Base-by-base conservation (phyloP, 768 basidiomycete species). In the Amylocystis lapponica region DNA sequence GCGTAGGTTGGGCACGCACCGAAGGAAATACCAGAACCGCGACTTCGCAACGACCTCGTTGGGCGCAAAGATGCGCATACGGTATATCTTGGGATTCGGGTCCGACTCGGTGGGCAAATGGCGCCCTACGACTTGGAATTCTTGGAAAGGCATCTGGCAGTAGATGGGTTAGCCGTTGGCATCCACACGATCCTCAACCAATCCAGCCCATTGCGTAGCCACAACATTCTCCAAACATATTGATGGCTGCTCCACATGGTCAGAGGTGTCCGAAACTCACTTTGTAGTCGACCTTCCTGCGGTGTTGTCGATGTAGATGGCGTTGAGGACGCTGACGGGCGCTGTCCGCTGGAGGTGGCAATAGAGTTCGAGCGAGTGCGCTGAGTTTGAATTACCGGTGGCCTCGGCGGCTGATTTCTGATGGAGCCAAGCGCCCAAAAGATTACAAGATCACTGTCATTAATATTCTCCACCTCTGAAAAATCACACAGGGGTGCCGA, bases 21-120 rank as follows among this genome's bases (percentile, higher is more conserved):
- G 83, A 48, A 99, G 75, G 82, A 95, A 99, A 74, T 97, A 97
- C 95, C 96, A 98, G 86, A 96, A 99, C 47, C 95, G 84, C 39
- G 91, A 95, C 76, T 99, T 98, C 58, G 96, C 95, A 60, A 99
- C 92, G 54, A 97, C 93, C 51, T 96, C 91, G 66, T 97, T 97
- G 53, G 92, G 91, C 53, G 96, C 93, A 64, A 98, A 99, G 62
- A 98, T 96, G 68, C 95, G 86, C 95, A 97, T 97, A 59, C 95
- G 87, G 78, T 89, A 97, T 69, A 98, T 94, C 81, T 98, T 97
- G 49, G 96, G 96, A 48, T 78, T 88, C 43, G 91, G 90, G 53
- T 96, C 89, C 51, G 77, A 65, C 73, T 92, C 91, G 42, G 92
- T 93, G 61, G 96, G 95, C 58, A 97, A 74, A 67, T 96, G 94